Evolutionary conservation across 2,329 filamentous ascomycete species (phyloP).

Genomic region (Nannizzia gypsea): DNA sequence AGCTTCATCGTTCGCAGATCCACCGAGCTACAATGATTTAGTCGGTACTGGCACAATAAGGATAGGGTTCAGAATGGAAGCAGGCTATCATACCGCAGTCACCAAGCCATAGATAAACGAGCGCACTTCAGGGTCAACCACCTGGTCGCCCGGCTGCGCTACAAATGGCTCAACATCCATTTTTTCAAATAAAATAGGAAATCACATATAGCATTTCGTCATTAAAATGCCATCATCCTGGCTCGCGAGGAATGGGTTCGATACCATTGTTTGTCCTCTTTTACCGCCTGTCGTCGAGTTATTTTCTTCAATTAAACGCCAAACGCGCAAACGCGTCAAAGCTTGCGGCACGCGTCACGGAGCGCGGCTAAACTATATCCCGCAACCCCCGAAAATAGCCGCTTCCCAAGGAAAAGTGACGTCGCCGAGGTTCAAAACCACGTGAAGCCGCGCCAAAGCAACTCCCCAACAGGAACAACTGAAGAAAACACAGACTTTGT

Average conservation of each 20-base stretch:
- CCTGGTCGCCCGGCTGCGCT: slow-evolving; percentile 28
- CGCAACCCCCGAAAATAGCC: not conserved
- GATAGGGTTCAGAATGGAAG: not conserved
- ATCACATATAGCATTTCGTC: not conserved
- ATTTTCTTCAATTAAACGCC: not conserved
- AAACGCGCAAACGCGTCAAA: not conserved
- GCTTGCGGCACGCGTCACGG: not conserved
- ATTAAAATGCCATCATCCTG: not conserved
- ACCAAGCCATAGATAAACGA: slow-evolving; percentile 89
- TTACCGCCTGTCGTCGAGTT: not conserved
- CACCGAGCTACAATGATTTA: slow-evolving; percentile 57
- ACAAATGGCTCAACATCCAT: slow-evolving; percentile 33
- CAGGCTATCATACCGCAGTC: slow-evolving; percentile 61
- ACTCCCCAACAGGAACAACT: not conserved
- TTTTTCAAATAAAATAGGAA: slow-evolving; percentile 10
- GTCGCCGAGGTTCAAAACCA: slow-evolving; percentile 4
- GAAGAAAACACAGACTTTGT: not conserved
- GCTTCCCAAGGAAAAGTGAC: not conserved
- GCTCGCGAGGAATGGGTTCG: not conserved
- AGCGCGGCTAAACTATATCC: not conserved
- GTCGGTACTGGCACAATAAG: not conserved
- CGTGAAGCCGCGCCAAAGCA: not conserved
- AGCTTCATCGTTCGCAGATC: slow-evolving; percentile 64
- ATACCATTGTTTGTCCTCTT: not conserved
- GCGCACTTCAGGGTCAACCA: slow-evolving; percentile 83